Base-by-base conservation (phyloP, 805 yeast genomes). In the Yueomyces sinensis region DNA sequence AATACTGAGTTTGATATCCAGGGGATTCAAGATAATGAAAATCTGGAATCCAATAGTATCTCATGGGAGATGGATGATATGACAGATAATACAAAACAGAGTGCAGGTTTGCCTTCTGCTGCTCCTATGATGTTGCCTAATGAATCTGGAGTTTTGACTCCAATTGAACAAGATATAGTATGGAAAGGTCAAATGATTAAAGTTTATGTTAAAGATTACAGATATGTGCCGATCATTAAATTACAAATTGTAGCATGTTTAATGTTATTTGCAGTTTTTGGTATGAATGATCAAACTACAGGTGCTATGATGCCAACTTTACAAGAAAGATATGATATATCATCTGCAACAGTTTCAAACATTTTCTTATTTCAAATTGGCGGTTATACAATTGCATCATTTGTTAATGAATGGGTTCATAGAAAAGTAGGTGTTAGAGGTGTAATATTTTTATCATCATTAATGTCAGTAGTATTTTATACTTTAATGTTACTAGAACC, bases 291-390 rank as follows among this genome's bases (percentile, higher is more conserved):
- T 34, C 60, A 57, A 33, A 40, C 50, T 5, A 47, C 52, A 1
- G 62, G 62, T 1, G 46, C 58, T n/a, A 35, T 57, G 14, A 44
- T 56, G 19, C 62, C 62, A 2, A 46, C 52, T 3, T 38, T 57
- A 7, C 45, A 47, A 2, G 44, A 45, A 24, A 36, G 46, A 27
- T 57, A 56, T 33, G 34, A 45, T 1, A 41, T 50, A 6, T 43
- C 58, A 1, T 40, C 41, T 19, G 52, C 47, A 1, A 35, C 36
- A 14, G 53, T 56, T 4, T 50, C 59, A 4, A 46, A 45, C 29
- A 42, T 56, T n/a, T 57, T 56, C 30, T 27, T 57, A 4, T 33
- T 50, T 4, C 59, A 56, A 33, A 41, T 54, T 13, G 28, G 39
- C 17, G 62, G 61, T 7, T 57, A 56, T 28, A 42, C 47, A 3